phyloP scores from a whole-genome alignment of 768 basidiomycete species.

The Calocybe cyanea region DNA sequence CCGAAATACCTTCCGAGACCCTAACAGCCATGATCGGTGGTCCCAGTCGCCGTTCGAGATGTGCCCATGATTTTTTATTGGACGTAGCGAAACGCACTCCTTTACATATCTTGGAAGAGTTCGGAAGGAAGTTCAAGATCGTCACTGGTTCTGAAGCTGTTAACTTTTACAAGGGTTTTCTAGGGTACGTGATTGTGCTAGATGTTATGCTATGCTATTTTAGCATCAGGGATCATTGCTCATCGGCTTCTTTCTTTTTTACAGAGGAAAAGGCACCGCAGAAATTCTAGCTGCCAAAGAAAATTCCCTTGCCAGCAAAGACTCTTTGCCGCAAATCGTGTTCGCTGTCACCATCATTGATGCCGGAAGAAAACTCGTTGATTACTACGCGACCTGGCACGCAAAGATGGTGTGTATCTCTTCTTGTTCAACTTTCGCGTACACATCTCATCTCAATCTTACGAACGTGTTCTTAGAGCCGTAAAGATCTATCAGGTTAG shows the following conservation, averaged over 20 bases:
- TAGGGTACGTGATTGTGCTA: constrained; percentile 39
- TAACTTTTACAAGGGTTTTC: constrained; percentile 36
- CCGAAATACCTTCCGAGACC: constrained; percentile 22
- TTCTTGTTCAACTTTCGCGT: not conserved
- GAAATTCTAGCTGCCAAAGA: constrained; percentile 17
- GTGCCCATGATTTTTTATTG: constrained; percentile 43
- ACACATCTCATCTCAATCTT: not conserved
- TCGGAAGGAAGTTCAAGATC: constrained; percentile 36
- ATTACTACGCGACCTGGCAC: constrained; percentile 51
- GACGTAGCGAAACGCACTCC: constrained; percentile 31
- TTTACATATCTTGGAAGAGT: constrained; percentile 24
- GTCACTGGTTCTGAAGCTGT: constrained; percentile 38
- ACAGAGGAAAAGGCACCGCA: constrained; percentile 10
- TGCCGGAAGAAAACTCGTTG: constrained; percentile 37
- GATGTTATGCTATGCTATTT: not conserved
- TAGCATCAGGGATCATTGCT: not conserved
- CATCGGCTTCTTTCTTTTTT: not conserved
- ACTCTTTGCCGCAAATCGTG: constrained; percentile 31
- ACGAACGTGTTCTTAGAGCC: constrained; percentile 7
- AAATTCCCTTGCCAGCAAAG: constrained; percentile 4
- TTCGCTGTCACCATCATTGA: constrained; percentile 41
- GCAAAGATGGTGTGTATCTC: constrained; percentile 31
- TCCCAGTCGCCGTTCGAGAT: constrained; percentile 37
- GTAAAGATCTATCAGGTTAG: constrained; percentile 8
- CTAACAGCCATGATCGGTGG: constrained; percentile 31